Base-by-base conservation (phyloP, 2,329 filamentous ascomycete species). In the Calonectria multiphialidica region DNA sequence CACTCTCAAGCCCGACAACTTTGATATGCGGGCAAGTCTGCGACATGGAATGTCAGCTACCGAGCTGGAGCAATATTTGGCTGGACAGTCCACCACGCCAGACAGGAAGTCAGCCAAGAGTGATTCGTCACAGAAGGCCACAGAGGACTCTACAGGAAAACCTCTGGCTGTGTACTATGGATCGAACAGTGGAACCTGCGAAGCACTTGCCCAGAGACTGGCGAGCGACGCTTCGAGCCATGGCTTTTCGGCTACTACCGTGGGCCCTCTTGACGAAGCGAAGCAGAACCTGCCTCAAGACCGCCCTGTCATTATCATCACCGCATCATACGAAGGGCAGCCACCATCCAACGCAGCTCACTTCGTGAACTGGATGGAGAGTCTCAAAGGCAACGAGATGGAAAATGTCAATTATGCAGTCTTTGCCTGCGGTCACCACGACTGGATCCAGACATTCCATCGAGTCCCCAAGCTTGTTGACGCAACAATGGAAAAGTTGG, bases 171-270 rank as follows among this genome's bases (percentile, higher is more conserved):
- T 96, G 23, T 89, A 92, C 50, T 95, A 94, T 78, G 94, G 94
- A 2, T 93, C 92, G 21, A 94, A 95, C 79, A 91, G 90, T 2
- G 93, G 93, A 0, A 95, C 93, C 1, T 95, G 93, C 80, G 92
- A 95, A 81, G 87, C 91, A 1, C 87, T 95, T 55, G 91, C 93
- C 1, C 88, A 92, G 73, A 86, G 89, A 33, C 81, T 95, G 13
- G 91, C 91, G 0, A 85, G 87, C 10, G 88, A 91, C 77, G 92
- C 92, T 0, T 77, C 85, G 2, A 81, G 81, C 3, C 90, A 90
- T 75, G 93, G 93, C 0, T 95, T 91, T 81, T 82, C 80, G 5
- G 89, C 90, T 6, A 80, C 83, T 2, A 85, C 84, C 3, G 83
- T 93, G 2, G 86, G 88, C 25, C 86, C 88, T 1, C 82, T 95